Evolutionary conservation across 2,329 filamentous ascomycete species (phyloP), one percentile per base, ranked within the genome.

Genomic region (Stagonosporopsis rhizophila): DNA sequence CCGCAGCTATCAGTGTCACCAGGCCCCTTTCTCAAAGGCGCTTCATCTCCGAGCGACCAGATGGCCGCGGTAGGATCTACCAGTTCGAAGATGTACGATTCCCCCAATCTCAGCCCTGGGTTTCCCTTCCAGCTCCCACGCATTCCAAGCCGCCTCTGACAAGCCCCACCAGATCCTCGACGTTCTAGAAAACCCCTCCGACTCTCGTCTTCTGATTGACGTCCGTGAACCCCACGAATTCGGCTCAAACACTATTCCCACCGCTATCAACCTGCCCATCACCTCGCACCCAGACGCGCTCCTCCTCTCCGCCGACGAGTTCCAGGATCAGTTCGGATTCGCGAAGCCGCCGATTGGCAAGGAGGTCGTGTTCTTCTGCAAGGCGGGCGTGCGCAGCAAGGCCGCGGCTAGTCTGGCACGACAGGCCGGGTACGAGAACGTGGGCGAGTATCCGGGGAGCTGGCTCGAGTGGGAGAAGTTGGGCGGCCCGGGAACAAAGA

Each of bases 381-480:
- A 92, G 79, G 88, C 93, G 0, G 95, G 95, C 2, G 91, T 98
- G 61, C 83, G 95, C 72, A 92, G 91, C 66, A 81, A 83, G 41
- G 85, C 90, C 0, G 93, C 93, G 6, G 92, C 92, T 6, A 82
- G 84, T 62, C 76, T 97, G 74, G 95, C 95, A 27, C 81, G 82
- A 66, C 84, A 90, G 71, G 89, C 87, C 2, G 94, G 94, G 52
- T 98, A 89, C 83, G 78, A 79, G 84, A 84, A 83, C 7, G 85
- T 90, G 0, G 86, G 85, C 19, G 89, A 92, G 78, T 94, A 91
- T 70, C 80, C 82, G 2, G 90, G 90, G 1, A 90, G 87, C 72
- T 93, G 88, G 89, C 61, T 90, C 62, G 94, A 98, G 73, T 98
- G 95, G 95, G 82, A 82, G 61, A 84, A 78, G 70, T 88, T 85